Conservation (phyloP, 1,139 yeast genomes). For the Sugiyamaella neomexicana region DNA sequence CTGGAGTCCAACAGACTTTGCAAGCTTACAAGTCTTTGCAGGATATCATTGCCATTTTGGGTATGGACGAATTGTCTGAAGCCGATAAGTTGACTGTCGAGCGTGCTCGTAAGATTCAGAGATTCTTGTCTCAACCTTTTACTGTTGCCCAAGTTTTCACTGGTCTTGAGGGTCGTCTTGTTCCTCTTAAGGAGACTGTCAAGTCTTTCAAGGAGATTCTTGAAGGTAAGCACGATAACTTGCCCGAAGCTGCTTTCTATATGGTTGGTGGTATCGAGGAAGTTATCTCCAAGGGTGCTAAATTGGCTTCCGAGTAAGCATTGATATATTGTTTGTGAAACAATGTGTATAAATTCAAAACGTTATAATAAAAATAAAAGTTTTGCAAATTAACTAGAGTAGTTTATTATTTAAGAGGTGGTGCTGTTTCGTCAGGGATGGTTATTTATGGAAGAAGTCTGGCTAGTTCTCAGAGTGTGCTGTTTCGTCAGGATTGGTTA, state of each 20-base stretch:
- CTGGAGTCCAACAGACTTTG: slow-evolving; percentile 94
- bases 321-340: slow-evolving; percentile 4
- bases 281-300: slow-evolving; percentile 97
- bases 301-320: slow-evolving; percentile 87
- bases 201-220: slow-evolving; percentile 94
- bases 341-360: slow-evolving; percentile 15
- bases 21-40: slow-evolving; percentile 99
- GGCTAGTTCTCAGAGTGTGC: too few species aligned
- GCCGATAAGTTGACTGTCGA: slow-evolving; percentile 98
- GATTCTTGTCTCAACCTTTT: slow-evolving; percentile 99
- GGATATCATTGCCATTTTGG: slow-evolving; percentile 99
- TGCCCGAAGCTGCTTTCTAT: slow-evolving; percentile 99
- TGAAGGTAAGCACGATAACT: slow-evolving; percentile 97
- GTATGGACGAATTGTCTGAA: slow-evolving; percentile 99
- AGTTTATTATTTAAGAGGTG: too few species aligned
- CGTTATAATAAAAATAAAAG: slow-evolving; percentile 9
- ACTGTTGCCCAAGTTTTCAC: slow-evolving; percentile 99
- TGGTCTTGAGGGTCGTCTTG: slow-evolving; percentile 98
- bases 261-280: slow-evolving; percentile 99
- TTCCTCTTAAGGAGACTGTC: slow-evolving; percentile 93
- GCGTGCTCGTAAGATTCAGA: slow-evolving; percentile 99
- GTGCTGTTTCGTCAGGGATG: too few species aligned
- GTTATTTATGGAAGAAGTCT: too few species aligned
- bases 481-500: too few species aligned
- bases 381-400: slow-evolving; percentile 11